Conservation (phyloP, 495 filamentous ascomycete species). For the Pyrenula massariospora region DNA sequence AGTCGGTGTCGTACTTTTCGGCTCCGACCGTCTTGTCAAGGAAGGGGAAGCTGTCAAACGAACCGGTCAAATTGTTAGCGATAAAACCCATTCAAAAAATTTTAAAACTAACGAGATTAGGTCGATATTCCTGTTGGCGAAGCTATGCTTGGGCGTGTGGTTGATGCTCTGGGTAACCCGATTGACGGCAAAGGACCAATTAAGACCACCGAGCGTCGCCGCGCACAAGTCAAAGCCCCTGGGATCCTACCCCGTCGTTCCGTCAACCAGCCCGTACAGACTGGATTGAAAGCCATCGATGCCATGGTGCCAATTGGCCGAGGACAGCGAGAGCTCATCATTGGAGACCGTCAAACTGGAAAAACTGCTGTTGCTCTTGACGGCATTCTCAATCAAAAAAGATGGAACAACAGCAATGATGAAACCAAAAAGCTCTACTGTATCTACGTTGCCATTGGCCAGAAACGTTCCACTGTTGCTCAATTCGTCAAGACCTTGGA, state of each 20-base stretch:
- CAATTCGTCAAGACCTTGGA: slow-evolving; percentile 99
- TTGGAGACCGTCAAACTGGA: slow-evolving; percentile 99
- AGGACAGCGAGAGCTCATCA: slow-evolving; percentile 99
- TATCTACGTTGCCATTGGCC: slow-evolving; percentile 96
- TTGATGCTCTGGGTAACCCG: slow-evolving; percentile 96
- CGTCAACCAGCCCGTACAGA: slow-evolving; percentile 98
- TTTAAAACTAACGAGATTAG: slow-evolving; percentile 34
- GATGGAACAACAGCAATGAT: slow-evolving; percentile 83
- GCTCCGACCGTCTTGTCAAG: slow-evolving; percentile 99
- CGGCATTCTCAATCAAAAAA: slow-evolving; percentile 96
- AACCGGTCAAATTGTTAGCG: slow-evolving; percentile 95
- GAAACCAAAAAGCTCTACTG: slow-evolving; percentile 99
- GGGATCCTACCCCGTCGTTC: slow-evolving; percentile 94
- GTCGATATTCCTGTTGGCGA: slow-evolving; percentile 93
- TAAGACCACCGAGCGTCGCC: slow-evolving; percentile 81
- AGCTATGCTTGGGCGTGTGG: slow-evolving; percentile 91
- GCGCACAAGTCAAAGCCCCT: slow-evolving; percentile 97
- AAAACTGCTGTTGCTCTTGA: slow-evolving; percentile 99
- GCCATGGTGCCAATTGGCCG: slow-evolving; percentile 99
- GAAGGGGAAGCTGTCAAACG: slow-evolving; percentile 99
- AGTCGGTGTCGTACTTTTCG: slow-evolving; percentile 99
- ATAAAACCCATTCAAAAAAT: slow-evolving; percentile 5
- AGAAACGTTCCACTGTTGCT: slow-evolving; percentile 98
- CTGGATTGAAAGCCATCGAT: slow-evolving; percentile 97
- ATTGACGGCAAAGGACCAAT: slow-evolving; percentile 98